Base-by-base conservation (phyloP, 495 filamentous ascomycete species). In the Daldinia bambusicola region DNA sequence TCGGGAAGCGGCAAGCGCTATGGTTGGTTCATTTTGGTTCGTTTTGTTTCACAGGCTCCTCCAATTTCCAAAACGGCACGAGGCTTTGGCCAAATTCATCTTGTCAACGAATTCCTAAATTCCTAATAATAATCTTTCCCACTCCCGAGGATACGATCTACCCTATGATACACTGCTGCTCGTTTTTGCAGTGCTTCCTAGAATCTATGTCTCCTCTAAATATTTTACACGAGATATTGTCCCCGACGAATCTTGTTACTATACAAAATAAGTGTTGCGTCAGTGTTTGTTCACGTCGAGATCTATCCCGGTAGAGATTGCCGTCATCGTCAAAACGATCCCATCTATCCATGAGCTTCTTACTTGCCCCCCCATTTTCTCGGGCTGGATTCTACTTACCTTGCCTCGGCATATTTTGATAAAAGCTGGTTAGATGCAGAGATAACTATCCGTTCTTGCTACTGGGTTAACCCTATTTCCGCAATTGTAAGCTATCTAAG, bases 1-100 rank as follows among this genome's bases (percentile, higher is more conserved):
- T 73, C 70, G 70, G 70, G 61, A 73, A 66, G 61, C 70, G 70
- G 70, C 66, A 73, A 73, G 61, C 52, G 16, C n/a, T 41, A 51
- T 66, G 70, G 61, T 73, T 73, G 65, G 70, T 16, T 43, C 32
- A 16, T 61, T 72, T 73, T 73, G 65, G 70, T 16, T 43, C 32
- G 16, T 61, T 72, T n/a, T 12, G 7, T 56, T 50, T 56, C 52
- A 45, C 55, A 59, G 12, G 45, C 31, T 36, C 26, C 61, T 59
- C 36, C 60, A 67, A 59, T 63, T 67, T 71, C 69, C 63, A 71
- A 59, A 58, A 31, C 14, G 26, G 50, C 26, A 53, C 58, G 51
- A 53, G 36, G n/a, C 31, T 37, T 63, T 71, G 63, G 69, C 63
- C 43, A 20, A 71, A 66, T 66, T 66, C 61, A 40, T 48, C 56